Conservation (phyloP, 176 grass and related monocot genomes). For the Melocanna baccifera region DNA sequence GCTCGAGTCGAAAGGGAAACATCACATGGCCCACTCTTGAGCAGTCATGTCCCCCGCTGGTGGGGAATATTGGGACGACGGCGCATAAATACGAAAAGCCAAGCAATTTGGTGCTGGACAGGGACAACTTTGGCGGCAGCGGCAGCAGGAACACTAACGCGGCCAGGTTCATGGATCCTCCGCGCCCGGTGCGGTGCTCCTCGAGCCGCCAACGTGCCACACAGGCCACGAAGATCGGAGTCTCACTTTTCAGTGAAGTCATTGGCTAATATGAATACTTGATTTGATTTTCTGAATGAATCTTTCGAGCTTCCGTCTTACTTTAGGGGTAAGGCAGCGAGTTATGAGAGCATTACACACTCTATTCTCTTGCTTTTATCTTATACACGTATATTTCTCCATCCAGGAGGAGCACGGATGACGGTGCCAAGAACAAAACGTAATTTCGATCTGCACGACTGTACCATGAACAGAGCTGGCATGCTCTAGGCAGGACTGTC, state of each 20-base stretch:
- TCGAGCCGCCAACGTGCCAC: background rate
- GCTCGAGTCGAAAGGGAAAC: background rate
- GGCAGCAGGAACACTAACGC: background rate
- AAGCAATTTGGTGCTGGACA: background rate
- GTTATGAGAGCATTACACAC: too few species aligned
- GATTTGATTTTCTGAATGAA: too few species aligned
- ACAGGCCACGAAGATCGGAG: background rate
- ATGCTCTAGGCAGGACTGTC: too few species aligned
- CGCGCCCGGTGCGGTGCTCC: constrained; percentile 7
- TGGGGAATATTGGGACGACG: background rate
- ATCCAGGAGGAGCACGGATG: background rate
- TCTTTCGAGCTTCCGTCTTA: too few species aligned
- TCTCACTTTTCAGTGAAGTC: too few species aligned
- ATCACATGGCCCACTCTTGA: background rate
- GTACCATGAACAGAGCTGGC: too few species aligned
- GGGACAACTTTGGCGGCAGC: background rate
- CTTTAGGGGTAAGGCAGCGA: too few species aligned
- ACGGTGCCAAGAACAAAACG: background rate
- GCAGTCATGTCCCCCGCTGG: background rate
- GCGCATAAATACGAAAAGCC: background rate
- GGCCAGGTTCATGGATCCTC: constrained; percentile 24
- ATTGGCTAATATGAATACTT: too few species aligned
- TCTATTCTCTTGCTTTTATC: too few species aligned
- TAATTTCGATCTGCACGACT: background rate
- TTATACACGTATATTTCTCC: too few species aligned